Base-by-base conservation (phyloP, 2,329 filamentous ascomycete genomes). In the Aspergillus jensenii region DNA sequence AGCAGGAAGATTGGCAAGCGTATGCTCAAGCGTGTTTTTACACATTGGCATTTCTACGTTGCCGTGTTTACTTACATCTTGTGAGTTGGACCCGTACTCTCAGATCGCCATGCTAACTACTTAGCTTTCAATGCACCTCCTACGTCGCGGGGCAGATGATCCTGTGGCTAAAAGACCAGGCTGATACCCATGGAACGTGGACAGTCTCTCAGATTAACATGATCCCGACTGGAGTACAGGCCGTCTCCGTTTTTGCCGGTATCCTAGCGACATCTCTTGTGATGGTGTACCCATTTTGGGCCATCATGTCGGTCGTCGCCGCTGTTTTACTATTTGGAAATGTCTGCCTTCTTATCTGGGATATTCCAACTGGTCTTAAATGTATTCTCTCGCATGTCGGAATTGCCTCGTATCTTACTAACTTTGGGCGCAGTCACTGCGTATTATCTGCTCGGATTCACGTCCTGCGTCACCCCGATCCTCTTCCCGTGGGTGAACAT, bases 101-200 rank as follows among this genome's bases (percentile, higher is more conserved):
- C 21, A 1, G 25, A 3, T 15, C 21, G 23, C 9, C 21, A 3
- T 19, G 17, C n/a, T 21, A 23, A 25, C 21, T 68, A 5, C 25
- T 69, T 11, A 67, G 59, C 50, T 61, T 61, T 39, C 59, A 68
- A 44, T 66, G 66, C 21, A 63, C 85, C 0, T 90, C 89, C 70
- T 84, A 82, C 58, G 80, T 82, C 31, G 89, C 90, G 68, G 77
- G 83, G 0, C 76, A 90, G 11, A 67, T 83, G 2, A 72, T 76
- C 1, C 63, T 84, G 2, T 83, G 81, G 65, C 76, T 82, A 74
- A 78, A 79, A 59, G 67, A 73, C 3, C 73, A 79, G 53, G 74
- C 76, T 0, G 76, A 71, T 1, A 72, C 69, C n/a, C 31, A 61
- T 17, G 56, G 56, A 1, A 74, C 72, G 31, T 82, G 81, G 60